phyloP scores from a whole-genome alignment of 75 land plant species.

The Larix kaempferi region DNA sequence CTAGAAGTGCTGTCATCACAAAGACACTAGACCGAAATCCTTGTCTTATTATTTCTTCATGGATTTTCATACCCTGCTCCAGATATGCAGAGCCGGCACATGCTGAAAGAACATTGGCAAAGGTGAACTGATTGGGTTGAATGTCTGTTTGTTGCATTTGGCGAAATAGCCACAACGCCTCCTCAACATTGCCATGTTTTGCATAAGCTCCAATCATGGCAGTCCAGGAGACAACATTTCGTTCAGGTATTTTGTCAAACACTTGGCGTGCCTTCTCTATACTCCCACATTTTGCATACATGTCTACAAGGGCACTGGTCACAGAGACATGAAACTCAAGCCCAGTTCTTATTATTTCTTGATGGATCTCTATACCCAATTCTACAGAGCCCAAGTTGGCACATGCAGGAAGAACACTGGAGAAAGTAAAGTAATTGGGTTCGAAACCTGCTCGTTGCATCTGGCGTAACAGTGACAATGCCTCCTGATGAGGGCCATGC shows the following conservation, averaged over 20 bases:
- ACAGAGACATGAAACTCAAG: constrained; percentile 21
- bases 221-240: constrained; percentile 27
- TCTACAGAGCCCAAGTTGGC: constrained; percentile 14
- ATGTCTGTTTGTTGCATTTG: constrained; percentile 5
- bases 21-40: neutral
- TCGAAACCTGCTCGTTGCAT: no score
- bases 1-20: constrained; percentile 6
- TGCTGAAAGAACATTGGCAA: no score
- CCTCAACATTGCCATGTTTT: neutral
- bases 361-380: constrained; percentile 13
- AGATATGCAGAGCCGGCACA: no score
- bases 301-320: constrained; percentile 20
- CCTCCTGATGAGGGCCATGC: constrained; percentile 10
- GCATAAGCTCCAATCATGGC: constrained; percentile 23
- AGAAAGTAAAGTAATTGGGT: constrained; percentile 3
- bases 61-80: neutral
- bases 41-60: neutral
- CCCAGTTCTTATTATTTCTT: constrained; percentile 9
- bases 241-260: constrained; percentile 19
- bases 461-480: no score
- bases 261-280: constrained; percentile 17
- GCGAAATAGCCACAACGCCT: constrained; percentile 12
- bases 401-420: constrained; percentile 26
- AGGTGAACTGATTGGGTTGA: no score
- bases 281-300: constrained; percentile 25